phyloP scores from a whole-genome alignment of 306 rosid species.

The Vigna trinervia region DNA sequence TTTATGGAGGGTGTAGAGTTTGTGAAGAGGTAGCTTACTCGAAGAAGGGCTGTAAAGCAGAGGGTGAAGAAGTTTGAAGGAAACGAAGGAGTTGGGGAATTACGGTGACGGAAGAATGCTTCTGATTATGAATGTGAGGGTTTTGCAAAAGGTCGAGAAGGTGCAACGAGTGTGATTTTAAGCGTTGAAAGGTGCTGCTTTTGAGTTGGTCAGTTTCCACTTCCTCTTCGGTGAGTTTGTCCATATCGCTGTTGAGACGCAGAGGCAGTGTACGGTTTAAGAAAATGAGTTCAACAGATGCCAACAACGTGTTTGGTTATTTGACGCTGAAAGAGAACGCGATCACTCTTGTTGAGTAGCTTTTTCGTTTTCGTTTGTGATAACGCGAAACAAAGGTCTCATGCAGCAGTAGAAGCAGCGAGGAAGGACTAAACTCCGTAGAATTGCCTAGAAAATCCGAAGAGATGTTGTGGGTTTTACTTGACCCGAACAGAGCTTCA shows the following conservation, averaged over 20 bases:
- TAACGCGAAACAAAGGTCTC: too few species aligned
- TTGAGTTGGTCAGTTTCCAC: constrained; percentile 21
- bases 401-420: too few species aligned
- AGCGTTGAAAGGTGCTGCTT: constrained; percentile 59
- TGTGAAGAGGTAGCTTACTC: constrained; percentile 55
- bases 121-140: constrained; percentile 53
- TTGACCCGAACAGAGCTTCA: too few species aligned
- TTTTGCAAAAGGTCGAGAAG: constrained; percentile 74
- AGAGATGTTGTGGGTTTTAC: too few species aligned
- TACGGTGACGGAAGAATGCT: constrained; percentile 51
- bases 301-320: not conserved
- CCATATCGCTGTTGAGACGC: constrained; percentile 2
- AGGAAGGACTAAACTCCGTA: too few species aligned
- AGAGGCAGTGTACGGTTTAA: too few species aligned
- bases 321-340: not conserved
- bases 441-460: too few species aligned
- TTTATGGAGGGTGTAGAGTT: not conserved
- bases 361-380: too few species aligned
- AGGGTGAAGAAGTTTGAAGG: constrained; percentile 60
- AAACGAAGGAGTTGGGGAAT: constrained; percentile 59
- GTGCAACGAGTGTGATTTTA: constrained; percentile 65
- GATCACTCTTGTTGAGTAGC: not conserved
- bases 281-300: too few species aligned
- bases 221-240: constrained; percentile 5
- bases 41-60: constrained; percentile 74